phyloP scores from a whole-genome alignment of 2,329 filamentous ascomycete species.

The Aspergillus proliferans region DNA sequence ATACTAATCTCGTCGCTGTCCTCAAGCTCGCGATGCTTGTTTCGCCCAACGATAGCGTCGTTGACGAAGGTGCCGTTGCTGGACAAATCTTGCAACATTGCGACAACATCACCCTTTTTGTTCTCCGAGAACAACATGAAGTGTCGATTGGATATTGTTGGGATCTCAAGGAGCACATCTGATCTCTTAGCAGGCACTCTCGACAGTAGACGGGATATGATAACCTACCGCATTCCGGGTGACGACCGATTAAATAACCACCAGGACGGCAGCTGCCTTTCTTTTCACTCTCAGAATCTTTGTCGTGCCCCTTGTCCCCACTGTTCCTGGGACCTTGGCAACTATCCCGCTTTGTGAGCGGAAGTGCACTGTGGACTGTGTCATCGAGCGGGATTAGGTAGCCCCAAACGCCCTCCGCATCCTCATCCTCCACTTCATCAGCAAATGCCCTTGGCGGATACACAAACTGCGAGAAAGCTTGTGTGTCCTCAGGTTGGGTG shows the following conservation, averaged over 20 bases:
- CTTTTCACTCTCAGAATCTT: constrained; percentile 52
- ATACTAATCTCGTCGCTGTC: constrained; percentile 90
- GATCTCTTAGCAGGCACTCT: constrained; percentile 10
- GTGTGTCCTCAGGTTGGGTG: constrained; percentile 64
- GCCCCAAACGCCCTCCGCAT: constrained; percentile 84
- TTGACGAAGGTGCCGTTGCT: constrained; percentile 97
- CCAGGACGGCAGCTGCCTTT: constrained; percentile 57
- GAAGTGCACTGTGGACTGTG: constrained; percentile 61
- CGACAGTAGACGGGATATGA: neutral
- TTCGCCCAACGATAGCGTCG: constrained; percentile 81
- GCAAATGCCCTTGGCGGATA: constrained; percentile 65
- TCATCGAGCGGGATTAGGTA: constrained; percentile 80
- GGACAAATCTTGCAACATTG: constrained; percentile 85
- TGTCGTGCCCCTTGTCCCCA: constrained; percentile 42
- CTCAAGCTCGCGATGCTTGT: constrained; percentile 79
- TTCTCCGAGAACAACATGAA: constrained; percentile 52
- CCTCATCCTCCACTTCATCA: constrained; percentile 80
- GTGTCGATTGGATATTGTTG: constrained; percentile 76
- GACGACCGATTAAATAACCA: constrained; percentile 85
- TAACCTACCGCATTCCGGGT: constrained; percentile 81
- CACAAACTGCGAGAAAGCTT: constrained; percentile 73
- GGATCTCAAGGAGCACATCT: constrained; percentile 69
- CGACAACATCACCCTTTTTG: constrained; percentile 53
- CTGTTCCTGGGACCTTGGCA: constrained; percentile 53
- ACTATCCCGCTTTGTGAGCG: constrained; percentile 66